A percentile compares a stretch with the other conserved stretches of the same genome.
Evolutionary conservation across 1,284 basidiomycete genomes (phyloP).

Genomic region (Mycena sp.): DNA sequence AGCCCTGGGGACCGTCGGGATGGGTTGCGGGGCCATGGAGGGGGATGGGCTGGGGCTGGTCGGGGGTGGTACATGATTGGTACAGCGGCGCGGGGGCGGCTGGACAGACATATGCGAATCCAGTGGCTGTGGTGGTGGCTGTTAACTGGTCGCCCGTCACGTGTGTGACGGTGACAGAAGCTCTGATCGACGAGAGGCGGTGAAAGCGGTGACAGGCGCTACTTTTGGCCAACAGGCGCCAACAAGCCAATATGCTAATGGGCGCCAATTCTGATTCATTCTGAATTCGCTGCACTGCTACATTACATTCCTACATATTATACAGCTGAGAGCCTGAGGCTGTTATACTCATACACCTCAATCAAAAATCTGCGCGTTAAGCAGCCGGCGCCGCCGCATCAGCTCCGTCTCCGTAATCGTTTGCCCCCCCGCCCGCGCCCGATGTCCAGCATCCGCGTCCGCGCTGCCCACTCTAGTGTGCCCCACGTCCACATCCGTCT

Average conservation of each 20-base stretch:
- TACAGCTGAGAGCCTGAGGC: too few relatives aligned
- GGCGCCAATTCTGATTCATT: too few relatives aligned
- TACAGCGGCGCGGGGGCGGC: neutral
- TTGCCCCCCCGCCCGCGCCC: conserved; percentile 61
- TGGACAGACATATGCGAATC: conserved; percentile 10
- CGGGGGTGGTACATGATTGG: conserved; percentile 28
- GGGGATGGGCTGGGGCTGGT: conserved; percentile 48
- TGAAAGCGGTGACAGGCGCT: too few relatives aligned
- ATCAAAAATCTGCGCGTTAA: conserved; percentile 69
- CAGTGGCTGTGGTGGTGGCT: neutral
- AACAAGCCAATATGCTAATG: too few relatives aligned
- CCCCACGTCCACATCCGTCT: conserved; percentile 12
- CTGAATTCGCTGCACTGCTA: too few relatives aligned
- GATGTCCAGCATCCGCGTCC: conserved; percentile 49
- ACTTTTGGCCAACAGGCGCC: too few relatives aligned
- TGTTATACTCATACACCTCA: conserved; percentile 33
- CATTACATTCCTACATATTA: conserved; percentile 8
- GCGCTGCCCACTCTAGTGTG: conserved; percentile 25
- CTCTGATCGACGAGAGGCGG: too few relatives aligned
- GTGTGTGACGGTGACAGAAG: too few relatives aligned
- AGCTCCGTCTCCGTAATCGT: conserved; percentile 82
- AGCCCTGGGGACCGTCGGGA: conserved; percentile 52
- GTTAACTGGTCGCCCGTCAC: too few relatives aligned
- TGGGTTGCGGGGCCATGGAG: conserved; percentile 53
- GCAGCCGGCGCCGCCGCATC: conserved; percentile 76